Base-by-base conservation (phyloP, 1,139 yeast genomes). In the Meyerozyma smithsonii region DNA sequence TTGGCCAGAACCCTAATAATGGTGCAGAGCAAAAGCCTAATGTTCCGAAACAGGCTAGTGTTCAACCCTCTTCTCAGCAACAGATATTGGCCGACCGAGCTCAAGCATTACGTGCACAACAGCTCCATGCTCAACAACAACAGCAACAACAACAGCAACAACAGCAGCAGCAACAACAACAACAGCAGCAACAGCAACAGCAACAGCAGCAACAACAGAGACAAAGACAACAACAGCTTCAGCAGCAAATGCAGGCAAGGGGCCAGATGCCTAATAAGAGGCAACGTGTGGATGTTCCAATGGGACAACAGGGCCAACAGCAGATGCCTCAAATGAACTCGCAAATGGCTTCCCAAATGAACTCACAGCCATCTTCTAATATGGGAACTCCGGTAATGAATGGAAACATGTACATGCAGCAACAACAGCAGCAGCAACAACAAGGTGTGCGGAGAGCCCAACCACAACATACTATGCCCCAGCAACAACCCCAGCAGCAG, bases 331-430 rank as follows among this genome's bases (percentile, higher is more conserved):
- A 40, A 21, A 16, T 36, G 19, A 42, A 41, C 32, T 36, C 42
- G 5, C 44, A 38, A 21, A 42, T 40, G 33, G 15, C 44, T 7
- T 43, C 46, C n/a, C 41, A 32, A 24, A 43, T 36, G 37, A 43
- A 40, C 19, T 37, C 46, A 3, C 48, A 43, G 30, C 41, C 49
- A 3, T 30, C 40, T 16, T 42, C 53, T 4, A 43, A 40, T 14
- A 52, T 52, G 26, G 60, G 56, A 36, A 55, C 54, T 28, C 52
- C 59, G 11, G 68, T 61, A 2, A 46, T 51, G 5, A 67, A 63
- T 40, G 69, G 64, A 43, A 68, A 62, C 24, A 68, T 62, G 43
- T 48, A 62, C 36, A 51, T 64, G 37, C 39, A 49, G 34, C 38
- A 44, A 40, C 41, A 44, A 10, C 51, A 43, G 32, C 47, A 44